These are phyloP conservation scores for Chaetomium olivaceum DNA, from an alignment of 2,329 filamentous ascomycete species.

Conservation along the genomic window DNA sequence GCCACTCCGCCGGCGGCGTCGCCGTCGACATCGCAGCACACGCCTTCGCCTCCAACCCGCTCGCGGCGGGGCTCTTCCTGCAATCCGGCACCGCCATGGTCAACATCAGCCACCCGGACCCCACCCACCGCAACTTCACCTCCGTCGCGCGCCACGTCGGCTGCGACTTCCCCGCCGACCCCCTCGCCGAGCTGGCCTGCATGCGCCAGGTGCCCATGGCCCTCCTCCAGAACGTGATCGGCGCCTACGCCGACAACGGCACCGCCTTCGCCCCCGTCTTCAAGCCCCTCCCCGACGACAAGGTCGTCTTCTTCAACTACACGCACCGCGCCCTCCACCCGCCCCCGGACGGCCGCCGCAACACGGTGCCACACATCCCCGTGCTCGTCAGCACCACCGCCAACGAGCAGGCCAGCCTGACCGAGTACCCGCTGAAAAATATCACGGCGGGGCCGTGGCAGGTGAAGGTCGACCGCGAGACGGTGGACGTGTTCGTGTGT, in stretches of 20 bases:
- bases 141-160: conserved; percentile 40
- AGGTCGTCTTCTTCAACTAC: conserved; percentile 39
- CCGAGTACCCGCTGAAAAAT: conserved; percentile 34
- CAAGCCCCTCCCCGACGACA: conserved; percentile 35
- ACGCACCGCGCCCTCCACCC: conserved; percentile 30
- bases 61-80: conserved; percentile 45
- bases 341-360: conserved; percentile 16
- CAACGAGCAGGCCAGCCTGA: conserved; percentile 38
- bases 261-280: conserved; percentile 32
- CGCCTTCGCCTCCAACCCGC: conserved; percentile 49
- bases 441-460: conserved; percentile 36
- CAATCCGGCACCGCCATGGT: conserved; percentile 44
- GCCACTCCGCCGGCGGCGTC: conserved; percentile 49
- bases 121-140: conserved; percentile 33
- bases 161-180: conserved; percentile 35
- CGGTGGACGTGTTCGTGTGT: conserved; percentile 33
- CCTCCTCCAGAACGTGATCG: conserved; percentile 39
- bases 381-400: conserved; percentile 39
- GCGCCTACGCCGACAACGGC: conserved; percentile 35
- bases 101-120: conserved; percentile 25
- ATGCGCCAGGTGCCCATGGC: conserved; percentile 40
- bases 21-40: conserved; percentile 46
- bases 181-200: conserved; percentile 39
- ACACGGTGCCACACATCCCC: conserved; percentile 35
- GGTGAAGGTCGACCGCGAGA: conserved; percentile 30